Evolutionary conservation across 345 rosid genomes (phyloP), one percentile per base, ranked within the genome.

Genomic region (Isatis tinctoria): DNA sequence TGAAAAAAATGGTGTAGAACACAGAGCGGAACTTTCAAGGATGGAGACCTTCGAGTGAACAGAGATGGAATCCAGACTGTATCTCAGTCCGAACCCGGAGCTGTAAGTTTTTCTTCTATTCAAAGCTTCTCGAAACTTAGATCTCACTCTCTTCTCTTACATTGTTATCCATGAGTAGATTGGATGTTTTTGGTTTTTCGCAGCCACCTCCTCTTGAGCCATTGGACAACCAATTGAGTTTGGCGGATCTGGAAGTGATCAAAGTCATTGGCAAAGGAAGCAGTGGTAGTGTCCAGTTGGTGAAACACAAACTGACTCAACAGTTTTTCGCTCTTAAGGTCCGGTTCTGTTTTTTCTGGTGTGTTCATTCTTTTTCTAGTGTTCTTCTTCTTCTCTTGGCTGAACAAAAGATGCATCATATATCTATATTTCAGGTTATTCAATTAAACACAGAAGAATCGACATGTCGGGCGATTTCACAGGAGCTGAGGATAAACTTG

Each of bases 251-350:
- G 0, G 99, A 95, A 74, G 72, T 86, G 12, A 81, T 95, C 68
- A 95, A 92, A 79, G 96, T 95, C 58, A 83, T 95, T 47, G 99
- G 99, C 8, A 95, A 95, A 83, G 99, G 99, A 61, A 85, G 79
- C 77, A 89, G 99, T 54, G 91, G 99, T 67, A 85, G 72, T 64
- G 99, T 91, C 54, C 99, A 95, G 52, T 83, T 95, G 75, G 99
- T 95, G 44, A 97, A 88, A 74, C 99, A 95, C 83, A 95, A 95
- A 77, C 91, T 93, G 85, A 86, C 91, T 65, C 87, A 85, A 69
- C 96, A 87, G 67, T 92, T 95, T 73, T 91, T 95, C 72, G 99
- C 99, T 40, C 82, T 91, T 63, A 95, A 95, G 97, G 98, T 91
- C 26, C 56, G 7, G 39, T 36, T 48, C 49, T 40, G 17, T 0